Evolutionary conservation across 305 asterid genomes (phyloP), one percentile per base, ranked within the genome.

Genomic region (Ajuga reptans): DNA sequence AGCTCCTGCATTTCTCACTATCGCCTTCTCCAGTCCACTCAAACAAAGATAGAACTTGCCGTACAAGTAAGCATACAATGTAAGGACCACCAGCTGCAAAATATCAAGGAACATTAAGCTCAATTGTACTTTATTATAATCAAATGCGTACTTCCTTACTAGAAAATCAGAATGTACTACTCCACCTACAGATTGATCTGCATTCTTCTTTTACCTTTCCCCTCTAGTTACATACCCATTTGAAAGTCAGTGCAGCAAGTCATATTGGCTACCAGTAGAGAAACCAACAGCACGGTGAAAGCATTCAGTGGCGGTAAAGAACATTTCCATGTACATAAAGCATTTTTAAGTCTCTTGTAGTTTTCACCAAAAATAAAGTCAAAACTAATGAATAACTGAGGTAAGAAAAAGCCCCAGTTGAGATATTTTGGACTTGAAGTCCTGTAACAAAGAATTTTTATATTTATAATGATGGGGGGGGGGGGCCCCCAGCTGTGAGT

Each of bases 11-110:
- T 71, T 75, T 81, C 74, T 85, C 29, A 84, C 74, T 64, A 89
- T 85, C 46, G 89, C 79, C 71, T 70, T 75, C 82, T 89, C 96
- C 76, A 89, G 60, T 71, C 95, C 96, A 87, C 96, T 89, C 80
- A 87, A 65, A 54, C 85, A 72, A 68, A 89, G 95, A 75, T 89
- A 89, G 43, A 89, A 78, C 79, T 75, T 89, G 36, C 96, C 96
- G 63, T 89, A 89, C 79, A 89, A 85, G 84, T 42, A 89, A 7
- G 89, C 90, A 77, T 89, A 89, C 72, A 89, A 90, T 10, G 92
- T 87, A 70, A 89, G 90, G 73, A 79, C 92, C 78, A 89, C 95
- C 52, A 87, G 52, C 96, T 89, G 90, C 82, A 76, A 9, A 78
- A 70, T 53, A 51, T 34, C 41, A 66, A 72, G 54, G 39, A 72